phyloP scores from a whole-genome alignment of 495 filamentous ascomycete species.

The Podospora australis region DNA sequence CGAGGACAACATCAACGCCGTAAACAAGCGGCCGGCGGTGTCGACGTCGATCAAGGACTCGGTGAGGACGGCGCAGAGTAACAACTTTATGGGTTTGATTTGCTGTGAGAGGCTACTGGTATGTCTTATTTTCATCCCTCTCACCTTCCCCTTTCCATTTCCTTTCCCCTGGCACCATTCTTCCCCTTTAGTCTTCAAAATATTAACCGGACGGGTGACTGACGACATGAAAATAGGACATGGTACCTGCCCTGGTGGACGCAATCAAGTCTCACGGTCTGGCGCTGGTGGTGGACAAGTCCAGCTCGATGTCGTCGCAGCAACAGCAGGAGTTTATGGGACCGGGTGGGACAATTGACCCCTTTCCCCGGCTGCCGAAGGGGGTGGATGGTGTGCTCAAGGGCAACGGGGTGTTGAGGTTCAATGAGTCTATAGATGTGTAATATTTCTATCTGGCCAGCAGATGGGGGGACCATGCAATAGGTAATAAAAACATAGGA shows the following conservation, averaged over 20 bases:
- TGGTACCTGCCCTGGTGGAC: conserved; percentile 84
- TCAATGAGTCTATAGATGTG: conserved; percentile 93
- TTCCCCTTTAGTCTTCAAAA: background rate
- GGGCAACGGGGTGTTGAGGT: conserved; percentile 78
- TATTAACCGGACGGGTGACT: background rate
- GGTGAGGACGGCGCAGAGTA: conserved; percentile 84
- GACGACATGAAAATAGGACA: conserved; percentile 65
- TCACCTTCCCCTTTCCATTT: background rate
- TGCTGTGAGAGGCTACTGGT: conserved; percentile 82
- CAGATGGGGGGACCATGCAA: too few species aligned
- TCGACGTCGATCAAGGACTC: conserved; percentile 89
- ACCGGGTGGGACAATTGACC: conserved; percentile 26
- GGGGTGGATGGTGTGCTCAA: conserved; percentile 84
- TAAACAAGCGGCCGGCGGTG: conserved; percentile 56
- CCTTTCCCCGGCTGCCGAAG: conserved; percentile 43
- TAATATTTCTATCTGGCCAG: too few species aligned
- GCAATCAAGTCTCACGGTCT: conserved; percentile 91
- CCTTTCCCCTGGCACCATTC: too few species aligned
- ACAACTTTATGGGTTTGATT: conserved; percentile 97
- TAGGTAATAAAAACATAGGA: too few species aligned
- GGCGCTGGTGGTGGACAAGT: conserved; percentile 86
- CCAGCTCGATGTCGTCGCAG: conserved; percentile 32
- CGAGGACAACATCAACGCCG: background rate
- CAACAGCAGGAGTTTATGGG: conserved; percentile 1
- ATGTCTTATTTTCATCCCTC: conserved; percentile 28